Conservation (phyloP, 2,329 filamentous ascomycete species). For the Aspergillus cejpii region DNA sequence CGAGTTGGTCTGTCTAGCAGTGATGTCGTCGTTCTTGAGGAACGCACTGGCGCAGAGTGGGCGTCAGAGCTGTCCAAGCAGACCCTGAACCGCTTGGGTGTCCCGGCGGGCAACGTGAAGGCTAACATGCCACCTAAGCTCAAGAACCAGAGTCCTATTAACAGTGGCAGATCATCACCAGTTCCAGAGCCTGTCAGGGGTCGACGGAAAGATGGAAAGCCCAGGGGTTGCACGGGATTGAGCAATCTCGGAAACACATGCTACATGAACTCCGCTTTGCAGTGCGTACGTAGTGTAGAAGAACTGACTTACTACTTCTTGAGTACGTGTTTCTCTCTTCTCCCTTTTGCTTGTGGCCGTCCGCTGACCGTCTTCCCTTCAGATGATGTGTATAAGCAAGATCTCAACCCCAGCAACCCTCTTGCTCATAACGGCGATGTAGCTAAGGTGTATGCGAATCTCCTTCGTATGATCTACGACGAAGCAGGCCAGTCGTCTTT, state of each 20-base stretch:
- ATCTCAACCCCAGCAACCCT: conserved; percentile 80
- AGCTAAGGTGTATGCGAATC: conserved; percentile 70
- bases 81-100: conserved; percentile 44
- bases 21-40: conserved; percentile 76
- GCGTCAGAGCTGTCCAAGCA: conserved; percentile 45
- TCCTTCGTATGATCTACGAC: conserved; percentile 73
- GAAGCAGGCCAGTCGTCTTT: conserved; percentile 61
- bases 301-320: conserved; percentile 92
- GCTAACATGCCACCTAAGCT: conserved; percentile 28
- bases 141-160: conserved; percentile 38
- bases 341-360: neutral
- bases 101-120: conserved; percentile 39
- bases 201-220: conserved; percentile 58
- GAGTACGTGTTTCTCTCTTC: conserved; percentile 27
- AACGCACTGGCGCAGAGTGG: conserved; percentile 59
- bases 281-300: conserved; percentile 88
- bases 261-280: conserved; percentile 97
- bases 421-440: conserved; percentile 80
- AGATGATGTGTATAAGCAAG: conserved; percentile 62
- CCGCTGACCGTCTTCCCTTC: conserved; percentile 12
- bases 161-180: conserved; percentile 63
- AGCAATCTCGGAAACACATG: conserved; percentile 94
- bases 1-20: conserved; percentile 63
- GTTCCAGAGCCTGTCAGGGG: conserved; percentile 64
- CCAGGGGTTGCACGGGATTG: conserved; percentile 71